phyloP scores from a whole-genome alignment of 331 rosid species.

The Stylosanthes scabra region DNA sequence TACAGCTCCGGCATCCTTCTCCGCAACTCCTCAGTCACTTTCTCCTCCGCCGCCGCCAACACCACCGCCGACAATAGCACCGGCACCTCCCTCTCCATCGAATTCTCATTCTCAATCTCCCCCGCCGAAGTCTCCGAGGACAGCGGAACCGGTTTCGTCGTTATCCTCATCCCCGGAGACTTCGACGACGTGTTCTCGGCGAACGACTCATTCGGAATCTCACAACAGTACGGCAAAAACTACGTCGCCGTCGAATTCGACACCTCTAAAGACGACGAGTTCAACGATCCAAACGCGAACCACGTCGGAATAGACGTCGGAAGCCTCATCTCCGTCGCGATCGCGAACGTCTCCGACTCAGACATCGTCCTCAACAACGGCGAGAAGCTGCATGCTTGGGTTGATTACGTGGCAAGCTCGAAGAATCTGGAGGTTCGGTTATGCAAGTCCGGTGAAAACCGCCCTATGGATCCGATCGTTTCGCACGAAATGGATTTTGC shows the following conservation, averaged over 20 bases:
- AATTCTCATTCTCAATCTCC: constrained; percentile 60
- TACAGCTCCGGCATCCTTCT: constrained; percentile 63
- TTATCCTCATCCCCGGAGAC: constrained; percentile 47
- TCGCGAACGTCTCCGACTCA: constrained; percentile 45
- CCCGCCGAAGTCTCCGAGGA: constrained; percentile 45
- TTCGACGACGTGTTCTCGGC: constrained; percentile 37
- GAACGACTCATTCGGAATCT: constrained; percentile 42
- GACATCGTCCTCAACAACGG: constrained; percentile 49
- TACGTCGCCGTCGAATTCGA: constrained; percentile 56
- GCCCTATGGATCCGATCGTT: constrained; percentile 50
- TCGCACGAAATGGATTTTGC: constrained; percentile 54
- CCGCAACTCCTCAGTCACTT: constrained; percentile 38
- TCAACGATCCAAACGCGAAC: constrained; percentile 45
- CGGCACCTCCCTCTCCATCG: constrained; percentile 50
- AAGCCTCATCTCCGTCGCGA: constrained; percentile 48
- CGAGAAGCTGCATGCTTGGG: constrained; percentile 61
- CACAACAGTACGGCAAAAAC: constrained; percentile 7
- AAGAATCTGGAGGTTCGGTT: constrained; percentile 61
- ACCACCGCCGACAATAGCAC: background rate
- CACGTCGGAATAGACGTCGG: constrained; percentile 56
- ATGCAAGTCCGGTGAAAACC: constrained; percentile 47
- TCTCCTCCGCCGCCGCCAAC: constrained; percentile 17
- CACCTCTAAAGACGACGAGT: constrained; percentile 45
- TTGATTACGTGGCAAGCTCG: constrained; percentile 63
- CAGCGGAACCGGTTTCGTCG: constrained; percentile 48